A percentile compares a stretch with the other conserved stretches of the same genome.
Evolutionary conservation across 805 yeast genomes (phyloP).

Genomic region (Naumovozyma castellii): DNA sequence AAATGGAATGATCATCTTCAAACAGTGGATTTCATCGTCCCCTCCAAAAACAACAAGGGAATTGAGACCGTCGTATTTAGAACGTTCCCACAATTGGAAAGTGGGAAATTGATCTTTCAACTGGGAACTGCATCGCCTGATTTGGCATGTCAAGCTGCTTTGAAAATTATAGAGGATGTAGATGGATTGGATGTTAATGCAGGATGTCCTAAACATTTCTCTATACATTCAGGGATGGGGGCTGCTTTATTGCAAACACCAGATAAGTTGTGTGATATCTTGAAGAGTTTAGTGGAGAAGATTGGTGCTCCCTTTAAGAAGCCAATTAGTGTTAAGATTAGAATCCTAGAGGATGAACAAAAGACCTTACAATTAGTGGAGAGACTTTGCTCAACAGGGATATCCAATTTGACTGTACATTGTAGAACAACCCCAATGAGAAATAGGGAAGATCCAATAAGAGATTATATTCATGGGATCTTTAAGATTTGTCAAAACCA

Average conservation of each 20-base stretch:
- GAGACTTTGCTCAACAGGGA: slow-evolving; percentile 64
- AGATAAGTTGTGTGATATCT: slow-evolving; percentile 61
- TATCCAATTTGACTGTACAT: slow-evolving; percentile 77
- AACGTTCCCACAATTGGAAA: slow-evolving; percentile 55
- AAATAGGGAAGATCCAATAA: slow-evolving; percentile 70
- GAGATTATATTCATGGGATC: slow-evolving; percentile 57
- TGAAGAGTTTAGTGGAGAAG: slow-evolving; percentile 57
- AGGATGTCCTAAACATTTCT: slow-evolving; percentile 95
- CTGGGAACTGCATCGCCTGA: slow-evolving; percentile 81
- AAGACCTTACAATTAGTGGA: slow-evolving; percentile 52
- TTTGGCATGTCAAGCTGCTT: slow-evolving; percentile 82
- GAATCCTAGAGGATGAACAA: slow-evolving; percentile 58
- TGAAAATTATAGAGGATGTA: slow-evolving; percentile 72
- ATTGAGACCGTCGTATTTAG: slow-evolving; percentile 56
- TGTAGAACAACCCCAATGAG: slow-evolving; percentile 88
- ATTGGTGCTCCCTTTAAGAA: slow-evolving; percentile 71
- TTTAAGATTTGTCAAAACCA: slow-evolving; percentile 50
- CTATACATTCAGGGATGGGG: slow-evolving; percentile 95
- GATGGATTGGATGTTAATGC: slow-evolving; percentile 90
- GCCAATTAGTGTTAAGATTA: slow-evolving; percentile 84
- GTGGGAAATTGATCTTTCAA: slow-evolving; percentile 70
- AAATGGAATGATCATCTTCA: slow-evolving; percentile 44
- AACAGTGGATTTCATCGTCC: slow-evolving; percentile 49
- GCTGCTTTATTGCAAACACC: slow-evolving; percentile 84
- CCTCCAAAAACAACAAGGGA: slow-evolving; percentile 30